Conservation (phyloP, 345 rosid species). For the Murraya paniculata region DNA sequence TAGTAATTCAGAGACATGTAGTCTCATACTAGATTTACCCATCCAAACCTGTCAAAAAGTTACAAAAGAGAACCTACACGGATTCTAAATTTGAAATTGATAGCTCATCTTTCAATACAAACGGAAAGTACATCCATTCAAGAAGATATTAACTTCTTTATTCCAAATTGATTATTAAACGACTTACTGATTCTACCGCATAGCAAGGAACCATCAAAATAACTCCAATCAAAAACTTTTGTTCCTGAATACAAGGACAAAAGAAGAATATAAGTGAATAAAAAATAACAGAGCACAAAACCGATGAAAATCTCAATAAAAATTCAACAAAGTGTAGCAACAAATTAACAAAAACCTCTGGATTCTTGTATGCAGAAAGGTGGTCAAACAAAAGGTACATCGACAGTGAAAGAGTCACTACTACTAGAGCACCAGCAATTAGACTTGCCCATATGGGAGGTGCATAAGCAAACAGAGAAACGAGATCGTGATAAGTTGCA, state of each 20-base stretch:
- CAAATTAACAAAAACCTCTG: slow-evolving; percentile 54
- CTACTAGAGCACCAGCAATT: slow-evolving; percentile 56
- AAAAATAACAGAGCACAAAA: background rate
- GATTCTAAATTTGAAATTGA: background rate
- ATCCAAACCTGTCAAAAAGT: background rate
- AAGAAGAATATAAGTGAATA: background rate
- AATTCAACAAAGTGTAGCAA: background rate
- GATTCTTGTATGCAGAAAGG: slow-evolving; percentile 92
- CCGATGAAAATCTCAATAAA: background rate
- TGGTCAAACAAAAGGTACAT: slow-evolving; percentile 88
- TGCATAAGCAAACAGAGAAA: slow-evolving; percentile 29
- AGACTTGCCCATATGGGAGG: slow-evolving; percentile 76
- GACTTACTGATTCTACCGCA: slow-evolving; percentile 82
- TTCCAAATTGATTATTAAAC: background rate
- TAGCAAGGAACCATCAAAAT: slow-evolving; percentile 99
- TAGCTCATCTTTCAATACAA: background rate
- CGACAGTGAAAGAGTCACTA: slow-evolving; percentile 62
- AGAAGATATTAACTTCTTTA: background rate
- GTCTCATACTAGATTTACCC: background rate
- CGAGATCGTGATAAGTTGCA: background rate
- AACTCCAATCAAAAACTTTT: slow-evolving; percentile 94
- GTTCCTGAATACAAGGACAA: slow-evolving; percentile 56
- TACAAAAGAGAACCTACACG: background rate
- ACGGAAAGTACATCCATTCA: background rate
- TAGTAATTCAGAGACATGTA: background rate